Evolutionary conservation across 805 yeast genomes (phyloP).

Genomic region (Suhomyces tanzawaensis): DNA sequence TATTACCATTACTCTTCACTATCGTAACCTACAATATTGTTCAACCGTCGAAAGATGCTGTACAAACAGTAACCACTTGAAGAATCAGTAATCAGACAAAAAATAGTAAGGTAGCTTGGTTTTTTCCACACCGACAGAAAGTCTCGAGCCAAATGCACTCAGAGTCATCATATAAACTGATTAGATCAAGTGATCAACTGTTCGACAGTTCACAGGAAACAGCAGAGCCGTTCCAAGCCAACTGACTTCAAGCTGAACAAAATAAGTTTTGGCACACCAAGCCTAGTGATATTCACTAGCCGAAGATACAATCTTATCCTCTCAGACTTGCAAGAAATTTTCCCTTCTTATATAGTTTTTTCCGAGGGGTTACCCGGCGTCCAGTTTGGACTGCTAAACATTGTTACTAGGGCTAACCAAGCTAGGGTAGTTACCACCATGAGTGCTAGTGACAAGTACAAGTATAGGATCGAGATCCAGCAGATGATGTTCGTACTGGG

Average conservation of each 20-base stretch:
- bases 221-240: neutral
- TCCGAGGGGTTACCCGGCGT: conserved; percentile 1
- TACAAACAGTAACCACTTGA: no score
- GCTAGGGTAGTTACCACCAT: neutral
- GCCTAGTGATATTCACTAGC: no score
- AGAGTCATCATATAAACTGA: conserved; percentile 70
- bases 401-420: neutral
- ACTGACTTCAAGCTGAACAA: neutral
- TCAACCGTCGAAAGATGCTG: no score
- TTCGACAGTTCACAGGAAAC: neutral
- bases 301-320: no score
- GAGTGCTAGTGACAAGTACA: conserved; percentile 45
- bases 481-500: conserved; percentile 99
- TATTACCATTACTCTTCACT: no score
- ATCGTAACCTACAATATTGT: no score
- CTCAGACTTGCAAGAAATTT: neutral
- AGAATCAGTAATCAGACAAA: conserved; percentile 49
- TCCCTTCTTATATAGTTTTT: neutral
- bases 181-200: neutral
- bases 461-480: conserved; percentile 89
- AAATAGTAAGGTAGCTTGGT: conserved; percentile 88
- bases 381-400: neutral
- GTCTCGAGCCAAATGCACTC: conserved; percentile 99
- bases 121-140: conserved; percentile 95
- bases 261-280: no score